Base-by-base conservation (phyloP, 768 basidiomycete genomes). In the Hortiboletus campestris region DNA sequence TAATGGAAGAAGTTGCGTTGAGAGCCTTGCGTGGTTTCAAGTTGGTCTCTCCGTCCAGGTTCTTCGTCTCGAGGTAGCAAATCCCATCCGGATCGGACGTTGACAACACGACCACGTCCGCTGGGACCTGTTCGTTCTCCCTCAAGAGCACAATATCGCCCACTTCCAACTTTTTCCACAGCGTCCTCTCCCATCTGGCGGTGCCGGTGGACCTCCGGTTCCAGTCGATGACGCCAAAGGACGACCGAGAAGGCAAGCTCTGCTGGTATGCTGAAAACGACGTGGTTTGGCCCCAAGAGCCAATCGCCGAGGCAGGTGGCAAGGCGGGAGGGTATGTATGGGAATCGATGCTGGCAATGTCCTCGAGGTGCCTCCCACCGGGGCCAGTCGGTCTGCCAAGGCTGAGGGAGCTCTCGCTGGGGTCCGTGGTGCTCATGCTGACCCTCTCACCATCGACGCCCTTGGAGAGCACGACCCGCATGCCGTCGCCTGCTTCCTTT, bases 101-200 rank as follows among this genome's bases (percentile, higher is more conserved):
- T 10, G 93, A 85, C 7, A 98, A 81, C 1, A 99, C 91, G 57
- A 95, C 80, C 60, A 98, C 88, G 66, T 99, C 96, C 9, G 96
- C 96, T 0, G 96, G 96, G 13, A 98, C 89, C 73, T 97, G 96
- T 47, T 98, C 96, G 71, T 98, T 90, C 61, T 98, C 94, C 55
- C 88, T 78, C 34, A 98, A 77, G 9, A 98, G 75, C 31, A 98
- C 91, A 20, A 98, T 74, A 67, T 98, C 96, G n/a, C 96, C 96
- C 12, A 98, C 94, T 67, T 97, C 94, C 42, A 98, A 79, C 78
- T 98, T 98, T 79, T 98, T 98, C 96, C 96, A 98, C 2, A 98
- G 75, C 14, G 96, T 98, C 52, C 96, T 78, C 67, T 98, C 94
- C 96, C 96, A 98, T 28, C 80, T 78, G 2, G 92, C 86, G 4